Evolutionary conservation across 768 basidiomycete species (phyloP).

Genomic region (Tricholoma sp.): DNA sequence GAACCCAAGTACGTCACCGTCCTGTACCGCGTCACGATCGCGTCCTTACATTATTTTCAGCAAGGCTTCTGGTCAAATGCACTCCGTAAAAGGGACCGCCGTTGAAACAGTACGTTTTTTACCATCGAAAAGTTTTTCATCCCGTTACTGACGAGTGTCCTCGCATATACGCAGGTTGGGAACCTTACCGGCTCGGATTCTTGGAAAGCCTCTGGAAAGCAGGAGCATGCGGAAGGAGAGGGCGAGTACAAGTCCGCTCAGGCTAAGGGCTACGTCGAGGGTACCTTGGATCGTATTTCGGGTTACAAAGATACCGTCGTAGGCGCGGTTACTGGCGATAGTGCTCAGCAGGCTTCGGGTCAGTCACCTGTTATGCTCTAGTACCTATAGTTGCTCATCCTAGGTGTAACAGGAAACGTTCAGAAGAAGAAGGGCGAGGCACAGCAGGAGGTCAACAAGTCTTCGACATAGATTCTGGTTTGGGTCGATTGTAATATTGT

Average conservation of each 20-base stretch:
- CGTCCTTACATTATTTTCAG: constrained; percentile 15
- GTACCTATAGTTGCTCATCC: neutral
- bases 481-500: too few species aligned
- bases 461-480: too few species aligned
- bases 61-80: constrained; percentile 38
- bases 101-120: constrained; percentile 18
- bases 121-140: neutral
- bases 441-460: constrained; percentile 19
- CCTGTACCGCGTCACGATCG: neutral
- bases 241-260: constrained; percentile 45
- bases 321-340: constrained; percentile 50
- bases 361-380: constrained; percentile 1
- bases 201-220: constrained; percentile 44
- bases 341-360: constrained; percentile 39
- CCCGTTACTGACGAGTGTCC: neutral
- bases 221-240: constrained; percentile 50
- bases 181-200: constrained; percentile 41
- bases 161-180: constrained; percentile 29
- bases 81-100: constrained; percentile 37
- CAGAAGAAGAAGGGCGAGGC: constrained; percentile 26
- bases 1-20: constrained; percentile 16
- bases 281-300: constrained; percentile 35
- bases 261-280: constrained; percentile 46
- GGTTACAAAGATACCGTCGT: constrained; percentile 46
- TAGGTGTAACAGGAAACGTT: constrained; percentile 33